Conservation (phyloP, 2,329 filamentous ascomycete species). For the Rutstroemia sydowiana region DNA sequence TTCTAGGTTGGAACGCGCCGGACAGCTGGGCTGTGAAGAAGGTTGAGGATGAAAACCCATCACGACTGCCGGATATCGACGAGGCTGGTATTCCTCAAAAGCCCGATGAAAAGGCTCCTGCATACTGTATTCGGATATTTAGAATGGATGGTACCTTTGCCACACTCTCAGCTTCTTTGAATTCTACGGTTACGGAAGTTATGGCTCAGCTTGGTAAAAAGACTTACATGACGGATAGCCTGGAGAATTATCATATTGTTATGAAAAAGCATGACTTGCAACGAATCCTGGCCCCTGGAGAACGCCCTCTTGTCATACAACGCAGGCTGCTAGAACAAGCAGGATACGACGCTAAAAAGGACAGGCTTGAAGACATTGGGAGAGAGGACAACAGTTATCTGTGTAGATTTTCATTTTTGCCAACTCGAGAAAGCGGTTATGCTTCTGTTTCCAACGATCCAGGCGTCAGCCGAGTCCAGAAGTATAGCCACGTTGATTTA, state of each 20-base stretch:
- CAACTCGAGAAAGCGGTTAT: conserved; percentile 77
- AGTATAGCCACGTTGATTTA: conserved; percentile 90
- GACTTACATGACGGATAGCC: conserved; percentile 80
- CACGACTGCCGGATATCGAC: conserved; percentile 53
- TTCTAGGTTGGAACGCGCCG: conserved; percentile 78
- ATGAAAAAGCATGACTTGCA: conserved; percentile 88
- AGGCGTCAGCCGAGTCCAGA: conserved; percentile 73
- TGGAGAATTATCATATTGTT: conserved; percentile 93
- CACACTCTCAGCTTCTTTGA: conserved; percentile 76
- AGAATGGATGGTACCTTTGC: conserved; percentile 90
- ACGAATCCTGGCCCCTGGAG: conserved; percentile 67
- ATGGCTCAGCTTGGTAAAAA: conserved; percentile 90
- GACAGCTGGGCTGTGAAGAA: conserved; percentile 94
- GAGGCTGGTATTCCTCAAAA: conserved; percentile 60
- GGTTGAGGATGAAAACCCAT: conserved; percentile 55
- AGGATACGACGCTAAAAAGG: conserved; percentile 78
- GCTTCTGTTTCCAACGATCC: conserved; percentile 68
- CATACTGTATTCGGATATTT: conserved; percentile 93
- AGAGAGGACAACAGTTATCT: conserved; percentile 97
- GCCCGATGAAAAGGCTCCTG: conserved; percentile 65
- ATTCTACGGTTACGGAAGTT: conserved; percentile 79
- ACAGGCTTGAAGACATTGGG: conserved; percentile 86
- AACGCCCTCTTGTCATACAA: conserved; percentile 84
- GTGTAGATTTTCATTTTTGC: conserved; percentile 90
- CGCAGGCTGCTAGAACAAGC: conserved; percentile 86